Evolutionary conservation across 345 rosid genomes (phyloP), one percentile per base, ranked within the genome.

Genomic region (Mangifera indica): DNA sequence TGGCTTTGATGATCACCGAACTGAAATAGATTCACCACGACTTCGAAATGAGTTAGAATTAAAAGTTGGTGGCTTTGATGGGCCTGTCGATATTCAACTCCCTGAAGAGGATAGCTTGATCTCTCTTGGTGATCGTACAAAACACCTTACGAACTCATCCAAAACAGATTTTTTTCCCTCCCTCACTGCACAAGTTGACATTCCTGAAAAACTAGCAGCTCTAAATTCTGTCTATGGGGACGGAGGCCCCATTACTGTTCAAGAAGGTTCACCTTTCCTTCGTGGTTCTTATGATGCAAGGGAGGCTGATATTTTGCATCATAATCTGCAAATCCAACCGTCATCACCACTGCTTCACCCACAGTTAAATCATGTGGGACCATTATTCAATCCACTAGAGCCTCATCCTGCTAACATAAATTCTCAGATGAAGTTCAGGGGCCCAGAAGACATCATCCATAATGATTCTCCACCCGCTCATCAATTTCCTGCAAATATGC

Each of bases 181-280:
- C 61, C 78, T 75, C 53, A 89, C 78, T 62, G 75, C 77, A 37
- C 22, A 85, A 25, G 79, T 75, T 76, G 84, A 81, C 75, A 84
- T 85, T 75, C 72, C 83, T 66, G 96, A 83, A 67, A 89, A 89
- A 82, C 83, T 86, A 71, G 86, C 90, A 44, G 85, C 87, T 59
- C 79, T 89, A 60, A 82, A 87, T 71, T 82, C 90, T 71, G 77
- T 69, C 57, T 86, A 84, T 69, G 88, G 79, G 73, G 87, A 83
- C 60, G 93, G 83, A 74, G 81, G 89, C 69, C 72, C 83, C 69
- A 15, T 76, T 42, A 44, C 71, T 59, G 86, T 83, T 76, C 88
- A 84, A 84, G 96, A 86, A 40, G 77, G 83, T 75, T 78, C 75
- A 15, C 70, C 79, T 61, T 82, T 86, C 76, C 85, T 77, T 74